Conservation (phyloP, 1,284 basidiomycete genomes). For the Sanghuangporus sanghuang region DNA sequence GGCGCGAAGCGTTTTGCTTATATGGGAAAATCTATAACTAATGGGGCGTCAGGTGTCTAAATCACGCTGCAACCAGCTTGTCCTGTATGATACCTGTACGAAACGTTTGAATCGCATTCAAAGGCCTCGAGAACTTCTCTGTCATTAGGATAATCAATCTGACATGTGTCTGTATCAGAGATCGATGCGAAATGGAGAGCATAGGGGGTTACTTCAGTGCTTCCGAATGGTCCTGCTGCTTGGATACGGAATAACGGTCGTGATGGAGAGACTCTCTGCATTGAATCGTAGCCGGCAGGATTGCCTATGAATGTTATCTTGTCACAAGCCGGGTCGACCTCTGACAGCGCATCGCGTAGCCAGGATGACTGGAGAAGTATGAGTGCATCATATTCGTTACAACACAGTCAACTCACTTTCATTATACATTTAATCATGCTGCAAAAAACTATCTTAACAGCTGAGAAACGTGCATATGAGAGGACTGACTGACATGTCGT, state of each 20-base stretch:
- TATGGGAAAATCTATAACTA: constrained; percentile 78
- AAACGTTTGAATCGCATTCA: constrained; percentile 65
- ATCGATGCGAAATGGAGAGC: neutral
- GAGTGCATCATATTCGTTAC: constrained; percentile 8
- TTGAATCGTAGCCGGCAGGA: constrained; percentile 36
- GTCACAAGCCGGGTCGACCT: constrained; percentile 81
- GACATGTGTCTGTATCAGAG: constrained; percentile 1
- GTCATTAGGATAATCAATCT: constrained; percentile 95
- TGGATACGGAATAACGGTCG: constrained; percentile 66
- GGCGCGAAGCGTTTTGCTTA: constrained; percentile 65
- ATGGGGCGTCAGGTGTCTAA: neutral
- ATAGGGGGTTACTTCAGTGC: constrained; percentile 61
- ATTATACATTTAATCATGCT: constrained; percentile 82
- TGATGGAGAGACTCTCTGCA: constrained; percentile 24
- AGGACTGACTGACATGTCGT: constrained; percentile 48
- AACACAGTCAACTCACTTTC: constrained; percentile 47
- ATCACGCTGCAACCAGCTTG: neutral
- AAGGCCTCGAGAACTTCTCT: constrained; percentile 85
- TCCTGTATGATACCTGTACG: constrained; percentile 56
- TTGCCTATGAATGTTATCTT: constrained; percentile 80
- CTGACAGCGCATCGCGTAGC: constrained; percentile 88
- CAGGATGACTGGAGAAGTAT: constrained; percentile 64
- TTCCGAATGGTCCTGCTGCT: constrained; percentile 76
- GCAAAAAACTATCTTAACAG: constrained; percentile 4
- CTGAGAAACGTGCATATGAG: neutral